Conservation (phyloP, 2,329 filamentous ascomycete genomes). For the Chaetothyriales sp. region DNA sequence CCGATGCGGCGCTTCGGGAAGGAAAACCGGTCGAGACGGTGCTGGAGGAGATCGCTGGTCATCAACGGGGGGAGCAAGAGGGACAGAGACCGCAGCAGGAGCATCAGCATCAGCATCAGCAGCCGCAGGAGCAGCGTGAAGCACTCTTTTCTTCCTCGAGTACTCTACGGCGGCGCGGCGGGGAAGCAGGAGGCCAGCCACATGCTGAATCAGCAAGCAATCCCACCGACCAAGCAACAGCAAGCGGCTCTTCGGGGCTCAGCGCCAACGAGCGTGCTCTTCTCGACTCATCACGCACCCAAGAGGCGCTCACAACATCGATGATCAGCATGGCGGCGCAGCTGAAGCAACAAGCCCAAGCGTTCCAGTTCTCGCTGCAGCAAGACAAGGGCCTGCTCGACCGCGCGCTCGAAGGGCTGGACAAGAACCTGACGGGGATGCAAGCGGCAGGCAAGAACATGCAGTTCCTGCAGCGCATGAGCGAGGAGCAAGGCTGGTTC, state of each 20-base stretch:
- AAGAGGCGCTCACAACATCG: constrained; percentile 65
- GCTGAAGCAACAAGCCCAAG: constrained; percentile 14
- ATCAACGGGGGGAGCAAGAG: not conserved
- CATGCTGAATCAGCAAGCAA: not conserved
- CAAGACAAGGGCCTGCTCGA: constrained; percentile 53
- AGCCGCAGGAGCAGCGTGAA: not conserved
- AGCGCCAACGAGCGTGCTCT: constrained; percentile 54
- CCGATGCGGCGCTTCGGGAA: constrained; percentile 5
- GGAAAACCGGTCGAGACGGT: constrained; percentile 4
- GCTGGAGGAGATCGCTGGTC: not conserved
- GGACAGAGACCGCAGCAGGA: not conserved
- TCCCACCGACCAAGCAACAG: constrained; percentile 9
- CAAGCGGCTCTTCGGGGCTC: constrained; percentile 20
- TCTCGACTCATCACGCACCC: constrained; percentile 61
- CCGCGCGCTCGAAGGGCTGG: constrained; percentile 57
- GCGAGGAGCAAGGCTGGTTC: constrained; percentile 78
- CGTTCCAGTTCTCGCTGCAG: constrained; percentile 14
- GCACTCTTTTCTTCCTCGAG: constrained; percentile 12
- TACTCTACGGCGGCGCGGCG: constrained; percentile 9
- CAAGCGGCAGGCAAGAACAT: constrained; percentile 61
- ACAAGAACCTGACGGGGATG: constrained; percentile 61
- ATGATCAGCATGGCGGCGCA: constrained; percentile 63
- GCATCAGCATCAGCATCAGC: no score
- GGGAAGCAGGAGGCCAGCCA: constrained; percentile 2
- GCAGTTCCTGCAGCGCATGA: constrained; percentile 62